Percentiles rank a stretch among this genome's conserved stretches.
phyloP scores from a whole-genome alignment of 257 asterid genomes.

The Petrea volubilis region DNA sequence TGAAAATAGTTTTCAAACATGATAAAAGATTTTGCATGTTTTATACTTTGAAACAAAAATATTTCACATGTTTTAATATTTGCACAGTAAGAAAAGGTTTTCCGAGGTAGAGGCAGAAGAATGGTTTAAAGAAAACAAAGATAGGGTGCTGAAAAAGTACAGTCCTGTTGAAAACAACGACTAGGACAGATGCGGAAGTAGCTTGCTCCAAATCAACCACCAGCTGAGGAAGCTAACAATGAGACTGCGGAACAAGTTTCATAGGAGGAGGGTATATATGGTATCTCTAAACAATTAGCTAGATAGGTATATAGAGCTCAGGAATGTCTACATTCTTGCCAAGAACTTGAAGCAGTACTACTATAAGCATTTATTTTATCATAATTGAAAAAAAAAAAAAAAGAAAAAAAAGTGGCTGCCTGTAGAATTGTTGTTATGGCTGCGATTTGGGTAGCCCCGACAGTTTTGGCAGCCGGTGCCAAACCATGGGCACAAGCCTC shows the following conservation, averaged over 20 bases:
- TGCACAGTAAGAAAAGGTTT: constrained; percentile 73
- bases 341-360: constrained; percentile 1
- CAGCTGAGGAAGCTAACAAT: constrained; percentile 40
- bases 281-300: constrained; percentile 15
- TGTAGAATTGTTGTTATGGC: constrained; percentile 10
- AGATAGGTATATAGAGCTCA: constrained; percentile 16
- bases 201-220: constrained; percentile 36
- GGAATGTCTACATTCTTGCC: not conserved
- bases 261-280: constrained; percentile 30
- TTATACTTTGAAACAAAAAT: no score
- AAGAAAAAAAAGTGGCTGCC: constrained; percentile 16
- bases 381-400: no score
- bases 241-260: constrained; percentile 33
- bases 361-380: not conserved
- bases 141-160: constrained; percentile 60
- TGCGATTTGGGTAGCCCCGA: constrained; percentile 1
- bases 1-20: no score
- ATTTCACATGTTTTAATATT: not conserved
- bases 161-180: constrained; percentile 40
- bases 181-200: constrained; percentile 32
- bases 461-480: constrained; percentile 14
- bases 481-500: constrained; percentile 12
- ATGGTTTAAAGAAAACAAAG: constrained; percentile 91
- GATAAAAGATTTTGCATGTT: no score
- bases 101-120: constrained; percentile 77